Evolutionary conservation across 2,329 filamentous ascomycete species (phyloP), one percentile per base, ranked within the genome.

Genomic region (Aspergillus pseudotamarii): DNA sequence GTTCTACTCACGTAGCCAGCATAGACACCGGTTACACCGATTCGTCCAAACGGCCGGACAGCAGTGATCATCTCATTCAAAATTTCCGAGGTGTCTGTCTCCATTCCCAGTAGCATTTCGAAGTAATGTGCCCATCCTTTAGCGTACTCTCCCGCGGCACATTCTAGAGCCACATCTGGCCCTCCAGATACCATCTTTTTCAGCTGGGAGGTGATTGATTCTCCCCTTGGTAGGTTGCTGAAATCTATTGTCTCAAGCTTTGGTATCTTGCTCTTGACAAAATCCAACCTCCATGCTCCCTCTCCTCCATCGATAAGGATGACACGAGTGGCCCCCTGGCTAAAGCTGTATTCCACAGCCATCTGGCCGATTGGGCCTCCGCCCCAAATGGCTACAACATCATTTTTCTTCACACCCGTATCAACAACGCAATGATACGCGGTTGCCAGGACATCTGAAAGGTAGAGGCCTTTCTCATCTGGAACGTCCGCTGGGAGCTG

Each of bases 321-420:
- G 65, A 96, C 84, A 64, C 91, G 86, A 53, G 80, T 84, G 0
- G 93, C 93, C 10, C 91, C 91, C 60, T 93, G 88, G n/a, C 87
- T 79, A 61, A 92, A 82, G 0, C 89, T 80, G 75, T 88, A 89
- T 46, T 88, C 82, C 1, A 89, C 91, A 2, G 85, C 87, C 79
- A 94, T 96, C 59, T 92, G 91, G 0, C 93, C 93, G 58, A 96
- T 91, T 0, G 92, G 93, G 0, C 93, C 93, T 0, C 89, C 91
- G n/a, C 92, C 93, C 87, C 92, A 96, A 64, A 96, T 88, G 38
- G 91, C 92, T 1, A 96, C 92, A 2, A 88, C 82, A 69, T 96
- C 92, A 14, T 86, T 88, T 38, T 89, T 83, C 66, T 91, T 89
- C n/a, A 96, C 90, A 1, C 87, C 90, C 0, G 92, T 96, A 72